Conservation (phyloP, 257 asterid species). For the Nyctanthes arbortristis region DNA sequence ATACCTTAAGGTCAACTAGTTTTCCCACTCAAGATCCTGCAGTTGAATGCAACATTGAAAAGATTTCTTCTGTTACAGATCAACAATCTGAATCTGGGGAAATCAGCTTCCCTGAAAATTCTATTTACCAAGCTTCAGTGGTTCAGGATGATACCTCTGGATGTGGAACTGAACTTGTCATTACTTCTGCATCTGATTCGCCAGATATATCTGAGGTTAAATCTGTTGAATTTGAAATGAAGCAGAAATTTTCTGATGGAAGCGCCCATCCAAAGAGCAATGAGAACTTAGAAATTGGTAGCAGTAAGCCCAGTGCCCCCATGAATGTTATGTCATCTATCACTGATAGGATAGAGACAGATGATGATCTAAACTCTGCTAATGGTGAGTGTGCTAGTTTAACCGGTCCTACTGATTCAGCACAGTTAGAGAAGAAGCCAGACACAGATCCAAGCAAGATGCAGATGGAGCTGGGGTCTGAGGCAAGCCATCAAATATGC, state of each 20-base stretch:
- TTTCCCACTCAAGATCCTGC: constrained; percentile 42
- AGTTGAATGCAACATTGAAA: constrained; percentile 40
- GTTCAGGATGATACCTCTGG: constrained; percentile 67
- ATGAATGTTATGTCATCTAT: constrained; percentile 36
- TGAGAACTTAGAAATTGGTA: constrained; percentile 37
- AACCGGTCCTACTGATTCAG: constrained; percentile 27
- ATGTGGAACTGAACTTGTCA: constrained; percentile 81
- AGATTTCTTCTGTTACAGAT: constrained; percentile 39
- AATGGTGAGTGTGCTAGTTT: constrained; percentile 36
- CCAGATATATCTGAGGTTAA: constrained; percentile 65
- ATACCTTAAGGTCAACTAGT: constrained; percentile 39
- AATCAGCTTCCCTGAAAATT: constrained; percentile 37
- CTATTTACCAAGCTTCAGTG: constrained; percentile 34
- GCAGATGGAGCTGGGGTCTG: constrained; percentile 45
- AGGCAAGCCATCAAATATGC: constrained; percentile 34
- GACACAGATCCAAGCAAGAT: constrained; percentile 35
- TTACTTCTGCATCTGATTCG: constrained; percentile 81
- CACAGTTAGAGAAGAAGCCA: constrained; percentile 41
- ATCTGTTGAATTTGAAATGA: constrained; percentile 41
- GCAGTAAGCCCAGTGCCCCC: constrained; percentile 27
- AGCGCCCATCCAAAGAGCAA: constrained; percentile 29
- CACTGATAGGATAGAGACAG: constrained; percentile 33
- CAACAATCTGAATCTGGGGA: constrained; percentile 38
- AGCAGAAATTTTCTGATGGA: constrained; percentile 36
- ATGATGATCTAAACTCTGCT: no score